Evolutionary conservation across 2,329 filamentous ascomycete species (phyloP).

Genomic region (Fusarium sp.): DNA sequence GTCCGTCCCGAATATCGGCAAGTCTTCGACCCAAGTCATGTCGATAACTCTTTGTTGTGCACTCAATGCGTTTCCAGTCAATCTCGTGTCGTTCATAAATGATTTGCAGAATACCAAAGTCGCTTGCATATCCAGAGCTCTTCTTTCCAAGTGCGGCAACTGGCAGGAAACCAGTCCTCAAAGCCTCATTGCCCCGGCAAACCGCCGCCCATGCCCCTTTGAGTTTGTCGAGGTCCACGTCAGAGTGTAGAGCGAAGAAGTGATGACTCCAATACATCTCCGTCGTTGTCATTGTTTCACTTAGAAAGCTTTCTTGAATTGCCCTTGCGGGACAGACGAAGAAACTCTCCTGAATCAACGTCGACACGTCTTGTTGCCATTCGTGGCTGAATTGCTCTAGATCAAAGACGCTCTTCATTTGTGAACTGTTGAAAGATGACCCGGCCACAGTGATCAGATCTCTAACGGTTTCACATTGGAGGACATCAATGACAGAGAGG

Average conservation of each 20-base stretch:
- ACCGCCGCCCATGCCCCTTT: not conserved
- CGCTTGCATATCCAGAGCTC: not conserved
- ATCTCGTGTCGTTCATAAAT: not conserved
- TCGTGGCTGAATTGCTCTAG: not conserved
- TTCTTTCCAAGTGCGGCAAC: not conserved
- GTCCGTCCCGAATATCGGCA: not conserved
- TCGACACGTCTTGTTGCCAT: not conserved
- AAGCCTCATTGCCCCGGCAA: not conserved
- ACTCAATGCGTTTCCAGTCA: not conserved
- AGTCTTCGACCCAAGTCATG: not conserved
- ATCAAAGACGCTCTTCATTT: not conserved
- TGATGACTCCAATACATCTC: constrained; percentile 10
- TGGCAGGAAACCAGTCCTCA: constrained; percentile 1
- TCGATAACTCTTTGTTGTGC: constrained; percentile 1
- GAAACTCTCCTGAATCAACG: not conserved
- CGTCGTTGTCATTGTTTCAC: not conserved
- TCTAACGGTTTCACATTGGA: constrained; percentile 5
- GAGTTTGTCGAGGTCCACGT: not conserved
- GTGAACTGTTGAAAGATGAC: not conserved
- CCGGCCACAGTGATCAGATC: not conserved
- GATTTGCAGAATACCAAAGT: not conserved
- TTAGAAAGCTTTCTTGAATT: not conserved
- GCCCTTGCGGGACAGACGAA: constrained; percentile 3
- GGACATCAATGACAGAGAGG: constrained; percentile 3
- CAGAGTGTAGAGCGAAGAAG: not conserved